phyloP scores from a whole-genome alignment of 2,329 filamentous ascomycete genomes.

The Teratosphaeriaceae sp. region DNA sequence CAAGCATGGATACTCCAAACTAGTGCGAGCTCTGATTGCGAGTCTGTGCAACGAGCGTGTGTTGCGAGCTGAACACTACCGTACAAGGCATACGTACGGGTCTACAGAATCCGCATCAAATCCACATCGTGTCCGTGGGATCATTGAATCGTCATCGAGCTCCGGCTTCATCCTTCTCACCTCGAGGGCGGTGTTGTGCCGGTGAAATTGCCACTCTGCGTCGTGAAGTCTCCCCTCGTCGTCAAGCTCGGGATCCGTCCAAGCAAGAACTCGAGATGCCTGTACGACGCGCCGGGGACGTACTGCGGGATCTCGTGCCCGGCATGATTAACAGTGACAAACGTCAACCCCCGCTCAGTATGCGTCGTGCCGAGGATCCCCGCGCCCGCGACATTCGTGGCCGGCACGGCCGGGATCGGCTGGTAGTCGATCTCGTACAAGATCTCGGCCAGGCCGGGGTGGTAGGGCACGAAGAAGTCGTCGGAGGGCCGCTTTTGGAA shows the following conservation, averaged over 20 bases:
- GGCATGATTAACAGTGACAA: constrained; percentile 20
- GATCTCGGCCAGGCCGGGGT: constrained; percentile 9
- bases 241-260: constrained; percentile 33
- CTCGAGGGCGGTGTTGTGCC: constrained; percentile 12
- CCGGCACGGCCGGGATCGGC: constrained; percentile 6
- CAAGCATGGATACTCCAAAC: too few relatives aligned
- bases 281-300: constrained; percentile 36
- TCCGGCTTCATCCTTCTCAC: not conserved
- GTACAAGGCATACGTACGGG: too few relatives aligned
- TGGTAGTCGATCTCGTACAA: constrained; percentile 13
- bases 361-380: constrained; percentile 20
- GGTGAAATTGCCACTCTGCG: constrained; percentile 17
- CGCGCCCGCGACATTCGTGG: constrained; percentile 14
- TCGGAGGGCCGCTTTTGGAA: constrained; percentile 18
- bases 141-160: not conserved
- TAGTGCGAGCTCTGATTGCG: too few relatives aligned
- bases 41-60: not conserved
- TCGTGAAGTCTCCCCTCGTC: constrained; percentile 13
- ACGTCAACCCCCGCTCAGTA: constrained; percentile 17
- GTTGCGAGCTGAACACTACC: too few relatives aligned
- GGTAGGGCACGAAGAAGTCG: constrained; percentile 21
- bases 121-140: too few relatives aligned
- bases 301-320: constrained; percentile 30
- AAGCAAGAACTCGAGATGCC: constrained; percentile 38
- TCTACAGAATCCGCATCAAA: too few relatives aligned